Percentiles rank a stretch among this genome's conserved stretches.
phyloP scores from a whole-genome alignment of 305 asterid species.

The Coffea humblotiana region DNA sequence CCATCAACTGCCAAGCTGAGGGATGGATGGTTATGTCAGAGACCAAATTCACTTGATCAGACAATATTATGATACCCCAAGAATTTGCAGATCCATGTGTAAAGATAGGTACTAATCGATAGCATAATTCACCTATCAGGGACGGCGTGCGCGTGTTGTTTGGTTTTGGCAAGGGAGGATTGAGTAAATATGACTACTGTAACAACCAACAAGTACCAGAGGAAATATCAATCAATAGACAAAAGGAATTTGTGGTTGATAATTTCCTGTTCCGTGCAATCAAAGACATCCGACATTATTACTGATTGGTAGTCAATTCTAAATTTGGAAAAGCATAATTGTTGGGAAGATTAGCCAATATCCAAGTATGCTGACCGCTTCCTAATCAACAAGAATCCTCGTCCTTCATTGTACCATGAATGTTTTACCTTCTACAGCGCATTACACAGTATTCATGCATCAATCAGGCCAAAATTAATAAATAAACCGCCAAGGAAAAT shows the following conservation, averaged over 20 bases:
- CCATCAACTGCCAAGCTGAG: conserved; percentile 14
- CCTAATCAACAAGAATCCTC: background rate
- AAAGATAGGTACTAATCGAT: background rate
- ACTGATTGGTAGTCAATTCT: background rate
- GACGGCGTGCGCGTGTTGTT: background rate
- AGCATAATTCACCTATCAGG: background rate
- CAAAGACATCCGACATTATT: background rate
- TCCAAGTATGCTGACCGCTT: background rate
- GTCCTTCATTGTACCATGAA: background rate
- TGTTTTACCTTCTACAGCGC: background rate
- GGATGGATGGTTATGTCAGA: background rate
- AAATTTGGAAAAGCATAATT: background rate
- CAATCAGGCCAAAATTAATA: background rate
- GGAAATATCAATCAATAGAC: background rate
- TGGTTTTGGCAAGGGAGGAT: background rate
- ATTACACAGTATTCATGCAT: background rate
- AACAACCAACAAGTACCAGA: background rate
- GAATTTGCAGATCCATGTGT: background rate
- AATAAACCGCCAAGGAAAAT: no score
- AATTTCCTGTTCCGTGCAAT: background rate
- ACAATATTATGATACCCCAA: background rate
- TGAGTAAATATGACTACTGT: background rate
- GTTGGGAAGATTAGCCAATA: background rate
- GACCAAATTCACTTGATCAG: conserved; percentile 1
- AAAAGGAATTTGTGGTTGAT: background rate